A percentile compares a stretch with the other conserved stretches of the same genome.
These are phyloP conservation scores for Whalleya microplaca DNA, from an alignment of 2,329 filamentous ascomycete species.

Conservation along the genomic window DNA sequence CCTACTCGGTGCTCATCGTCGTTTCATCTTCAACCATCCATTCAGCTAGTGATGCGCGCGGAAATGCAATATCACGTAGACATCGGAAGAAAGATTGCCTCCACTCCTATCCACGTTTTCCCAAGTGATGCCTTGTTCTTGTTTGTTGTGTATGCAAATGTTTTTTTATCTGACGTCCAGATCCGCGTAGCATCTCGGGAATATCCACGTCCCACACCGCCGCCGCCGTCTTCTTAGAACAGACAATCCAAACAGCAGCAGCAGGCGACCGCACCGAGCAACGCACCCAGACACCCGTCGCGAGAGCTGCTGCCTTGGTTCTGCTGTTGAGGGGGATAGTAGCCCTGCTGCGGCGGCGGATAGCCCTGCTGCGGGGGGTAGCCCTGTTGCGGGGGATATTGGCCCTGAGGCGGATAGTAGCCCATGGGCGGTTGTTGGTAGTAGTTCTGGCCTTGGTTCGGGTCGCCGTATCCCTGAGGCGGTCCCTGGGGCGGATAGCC, in stretches of 20 bases:
- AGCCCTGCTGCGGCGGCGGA: slow-evolving; percentile 30
- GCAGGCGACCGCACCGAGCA: slow-evolving; percentile 57
- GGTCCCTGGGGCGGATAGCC: slow-evolving; percentile 36
- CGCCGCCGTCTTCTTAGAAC: slow-evolving; percentile 45
- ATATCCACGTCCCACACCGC: neutral
- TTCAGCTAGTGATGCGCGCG: neutral
- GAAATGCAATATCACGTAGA: neutral
- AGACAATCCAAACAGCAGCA: slow-evolving; percentile 62
- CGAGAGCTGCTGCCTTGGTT: slow-evolving; percentile 16
- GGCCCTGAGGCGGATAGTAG: slow-evolving; percentile 45
- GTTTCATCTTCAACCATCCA: neutral
- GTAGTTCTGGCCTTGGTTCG: slow-evolving; percentile 40
- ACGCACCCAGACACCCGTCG: slow-evolving; percentile 46
- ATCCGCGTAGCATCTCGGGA: neutral
- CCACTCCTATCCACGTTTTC: neutral
- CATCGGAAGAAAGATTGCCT: neutral
- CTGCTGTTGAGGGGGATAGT: slow-evolving; percentile 39
- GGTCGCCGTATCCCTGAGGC: slow-evolving; percentile 28
- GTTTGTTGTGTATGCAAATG: neutral
- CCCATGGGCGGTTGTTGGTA: slow-evolving; percentile 49
- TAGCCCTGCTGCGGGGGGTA: slow-evolving; percentile 37
- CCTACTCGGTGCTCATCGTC: slow-evolving; percentile 2
- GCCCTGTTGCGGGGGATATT: slow-evolving; percentile 37
- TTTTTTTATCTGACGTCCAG: neutral
- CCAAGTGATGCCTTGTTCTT: neutral